Percentiles rank a stretch among this genome's conserved stretches.
These are phyloP conservation scores for Castanea crenata DNA, from an alignment of 306 rosid genomes.

Conservation along the genomic window DNA sequence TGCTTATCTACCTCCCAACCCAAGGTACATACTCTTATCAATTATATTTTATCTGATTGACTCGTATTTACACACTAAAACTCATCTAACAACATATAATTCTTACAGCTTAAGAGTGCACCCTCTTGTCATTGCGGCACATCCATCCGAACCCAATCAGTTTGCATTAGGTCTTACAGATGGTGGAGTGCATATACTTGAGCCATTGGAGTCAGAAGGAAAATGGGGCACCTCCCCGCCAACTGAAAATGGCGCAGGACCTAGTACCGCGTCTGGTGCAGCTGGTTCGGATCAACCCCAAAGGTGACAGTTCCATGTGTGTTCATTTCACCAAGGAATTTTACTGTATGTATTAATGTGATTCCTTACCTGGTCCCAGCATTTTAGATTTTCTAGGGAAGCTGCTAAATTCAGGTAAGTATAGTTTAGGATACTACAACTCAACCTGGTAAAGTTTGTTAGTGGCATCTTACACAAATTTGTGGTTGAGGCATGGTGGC, in stretches of 20 bases:
- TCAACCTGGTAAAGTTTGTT: conserved; percentile 41
- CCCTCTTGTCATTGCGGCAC: conserved; percentile 95
- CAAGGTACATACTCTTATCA: conserved; percentile 53
- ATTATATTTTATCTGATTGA: conserved; percentile 1
- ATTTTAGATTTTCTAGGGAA: conserved; percentile 44
- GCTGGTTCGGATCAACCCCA: conserved; percentile 76
- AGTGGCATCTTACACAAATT: conserved; percentile 42
- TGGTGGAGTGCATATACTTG: conserved; percentile 89
- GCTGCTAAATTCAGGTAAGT: conserved; percentile 52
- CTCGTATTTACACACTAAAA: conserved; percentile 3
- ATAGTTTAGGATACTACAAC: conserved; percentile 58
- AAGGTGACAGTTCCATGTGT: conserved; percentile 45
- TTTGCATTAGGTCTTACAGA: conserved; percentile 93
- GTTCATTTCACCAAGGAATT: conserved; percentile 32
- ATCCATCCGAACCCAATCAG: conserved; percentile 90
- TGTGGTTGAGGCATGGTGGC: conserved; percentile 32
- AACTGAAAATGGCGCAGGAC: conserved; percentile 88
- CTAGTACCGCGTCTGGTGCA: conserved; percentile 64
- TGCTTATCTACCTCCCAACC: conserved; percentile 83
- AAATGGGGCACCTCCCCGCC: conserved; percentile 97
- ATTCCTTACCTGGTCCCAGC: conserved; percentile 46
- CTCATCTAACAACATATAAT: not conserved
- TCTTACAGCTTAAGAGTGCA: conserved; percentile 64
- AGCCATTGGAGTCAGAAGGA: conserved; percentile 90
- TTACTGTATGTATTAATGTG: conserved; percentile 39